phyloP scores from a whole-genome alignment of 805 yeast genomes.

The Cyberlindnera euphorbiae region DNA sequence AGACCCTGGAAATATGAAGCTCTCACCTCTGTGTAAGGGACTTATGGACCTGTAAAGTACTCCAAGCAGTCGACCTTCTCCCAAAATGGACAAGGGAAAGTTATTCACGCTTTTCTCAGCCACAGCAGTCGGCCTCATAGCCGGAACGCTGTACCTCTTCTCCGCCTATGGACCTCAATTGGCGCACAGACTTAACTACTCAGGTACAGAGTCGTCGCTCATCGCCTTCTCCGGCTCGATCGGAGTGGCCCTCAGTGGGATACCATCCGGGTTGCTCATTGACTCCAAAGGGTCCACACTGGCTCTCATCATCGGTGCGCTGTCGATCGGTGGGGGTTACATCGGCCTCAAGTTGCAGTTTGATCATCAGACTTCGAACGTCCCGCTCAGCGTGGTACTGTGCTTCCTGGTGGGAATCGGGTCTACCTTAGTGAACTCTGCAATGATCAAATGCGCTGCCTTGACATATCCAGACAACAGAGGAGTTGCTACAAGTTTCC shows the following conservation, averaged over 20 bases:
- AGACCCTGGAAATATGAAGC: too few species aligned
- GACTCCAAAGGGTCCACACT: constrained; percentile 56
- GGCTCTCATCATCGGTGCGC: constrained; percentile 48
- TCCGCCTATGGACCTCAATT: constrained; percentile 78
- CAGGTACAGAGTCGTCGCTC: constrained; percentile 58
- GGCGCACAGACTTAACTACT: constrained; percentile 49
- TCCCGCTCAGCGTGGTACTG: constrained; percentile 40
- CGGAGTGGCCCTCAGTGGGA: constrained; percentile 61
- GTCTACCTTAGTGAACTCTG: constrained; percentile 58
- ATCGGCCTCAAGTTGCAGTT: constrained; percentile 48
- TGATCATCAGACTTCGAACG: constrained; percentile 33
- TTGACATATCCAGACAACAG: constrained; percentile 58
- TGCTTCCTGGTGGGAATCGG: constrained; percentile 62
- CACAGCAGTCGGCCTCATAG: constrained; percentile 42
- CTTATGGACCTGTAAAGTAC: too few species aligned
- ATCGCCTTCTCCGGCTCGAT: constrained; percentile 66
- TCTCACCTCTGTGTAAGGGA: too few species aligned
- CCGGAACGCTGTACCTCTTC: constrained; percentile 74
- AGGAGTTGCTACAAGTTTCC: constrained; percentile 73
- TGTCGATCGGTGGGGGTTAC: constrained; percentile 50
- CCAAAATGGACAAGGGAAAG: constrained; percentile 8
- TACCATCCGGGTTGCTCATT: constrained; percentile 60
- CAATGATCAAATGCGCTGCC: constrained; percentile 71
- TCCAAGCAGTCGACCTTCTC: too few species aligned
- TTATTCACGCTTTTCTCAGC: constrained; percentile 17